These are phyloP conservation scores for Aspergillus funiculosus DNA, from an alignment of 495 filamentous ascomycete genomes.

Conservation along the genomic window DNA sequence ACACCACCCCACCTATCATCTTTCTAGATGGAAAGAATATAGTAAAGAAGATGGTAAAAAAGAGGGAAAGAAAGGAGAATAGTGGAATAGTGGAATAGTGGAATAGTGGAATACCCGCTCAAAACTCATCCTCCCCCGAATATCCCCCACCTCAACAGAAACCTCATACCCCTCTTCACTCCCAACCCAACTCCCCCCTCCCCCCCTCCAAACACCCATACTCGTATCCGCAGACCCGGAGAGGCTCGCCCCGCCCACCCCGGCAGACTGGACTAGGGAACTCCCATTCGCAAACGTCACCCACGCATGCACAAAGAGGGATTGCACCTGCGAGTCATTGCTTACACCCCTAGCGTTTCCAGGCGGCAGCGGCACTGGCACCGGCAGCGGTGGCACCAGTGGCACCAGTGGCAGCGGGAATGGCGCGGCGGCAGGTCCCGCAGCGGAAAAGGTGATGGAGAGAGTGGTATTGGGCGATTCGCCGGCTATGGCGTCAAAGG, in stretches of 20 bases:
- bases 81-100: too few species aligned
- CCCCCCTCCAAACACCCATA: constrained; percentile 5
- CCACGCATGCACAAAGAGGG: constrained; percentile 24
- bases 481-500: constrained; percentile 32
- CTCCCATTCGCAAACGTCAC: constrained; percentile 22
- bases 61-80: neutral
- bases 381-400: neutral
- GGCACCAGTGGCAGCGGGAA: constrained; percentile 11
- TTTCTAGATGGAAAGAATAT: too few species aligned
- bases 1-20: too few species aligned
- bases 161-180: constrained; percentile 11
- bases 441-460: constrained; percentile 28
- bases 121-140: constrained; percentile 8
- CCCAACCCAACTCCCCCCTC: constrained; percentile 10
- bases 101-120: neutral
- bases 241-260: neutral
- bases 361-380: neutral
- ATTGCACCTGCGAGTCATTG: constrained; percentile 15
- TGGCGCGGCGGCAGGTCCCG: constrained; percentile 19
- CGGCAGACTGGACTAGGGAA: neutral
- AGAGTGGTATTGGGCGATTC: constrained; percentile 18
- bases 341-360: neutral
- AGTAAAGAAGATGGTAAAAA: too few species aligned
- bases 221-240: neutral
- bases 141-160: constrained; percentile 1